Evolutionary conservation across 23 red algal species (phyloP).

Genomic region (Gracilaria domingensis): DNA sequence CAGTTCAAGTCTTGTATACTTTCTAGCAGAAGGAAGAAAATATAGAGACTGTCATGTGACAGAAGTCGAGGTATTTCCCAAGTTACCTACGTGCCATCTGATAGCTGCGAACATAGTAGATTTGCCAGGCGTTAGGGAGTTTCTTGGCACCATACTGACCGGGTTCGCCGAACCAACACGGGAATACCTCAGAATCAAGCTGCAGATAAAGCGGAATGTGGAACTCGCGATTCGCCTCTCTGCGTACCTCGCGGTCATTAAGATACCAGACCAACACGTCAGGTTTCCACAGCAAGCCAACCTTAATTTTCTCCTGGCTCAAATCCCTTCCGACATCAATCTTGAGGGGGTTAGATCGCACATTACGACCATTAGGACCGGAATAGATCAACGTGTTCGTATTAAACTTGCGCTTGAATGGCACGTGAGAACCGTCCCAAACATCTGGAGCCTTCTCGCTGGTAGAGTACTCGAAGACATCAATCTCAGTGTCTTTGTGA

Average conservation of each 20-base stretch:
- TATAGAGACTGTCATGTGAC: too few species aligned
- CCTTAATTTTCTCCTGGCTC: conserved; percentile 43
- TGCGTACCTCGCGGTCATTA: conserved; percentile 45
- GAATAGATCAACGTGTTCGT: conserved; percentile 29
- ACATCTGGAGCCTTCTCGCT: conserved; percentile 24
- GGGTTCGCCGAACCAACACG: conserved; percentile 40
- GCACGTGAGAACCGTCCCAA: conserved; percentile 7
- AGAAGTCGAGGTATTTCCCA: too few species aligned
- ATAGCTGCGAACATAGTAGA: too few species aligned
- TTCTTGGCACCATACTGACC: not conserved
- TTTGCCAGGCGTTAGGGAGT: too few species aligned
- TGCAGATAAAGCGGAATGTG: conserved; percentile 56
- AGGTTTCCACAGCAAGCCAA: conserved; percentile 37
- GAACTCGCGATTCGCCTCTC: conserved; percentile 32
- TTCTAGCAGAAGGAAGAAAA: too few species aligned
- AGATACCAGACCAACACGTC: conserved; percentile 49
- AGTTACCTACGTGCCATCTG: too few species aligned
- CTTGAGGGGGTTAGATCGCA: not conserved
- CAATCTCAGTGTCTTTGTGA: conserved; percentile 46
- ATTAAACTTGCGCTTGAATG: conserved; percentile 46
- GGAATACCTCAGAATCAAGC: conserved; percentile 67
- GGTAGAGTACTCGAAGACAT: conserved; percentile 67
- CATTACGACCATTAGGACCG: conserved; percentile 7
- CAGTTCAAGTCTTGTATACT: too few species aligned
- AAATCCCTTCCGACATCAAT: conserved; percentile 27